Conservation (phyloP, 169 alveolate species). For the Sarcocystis neurona region DNA sequence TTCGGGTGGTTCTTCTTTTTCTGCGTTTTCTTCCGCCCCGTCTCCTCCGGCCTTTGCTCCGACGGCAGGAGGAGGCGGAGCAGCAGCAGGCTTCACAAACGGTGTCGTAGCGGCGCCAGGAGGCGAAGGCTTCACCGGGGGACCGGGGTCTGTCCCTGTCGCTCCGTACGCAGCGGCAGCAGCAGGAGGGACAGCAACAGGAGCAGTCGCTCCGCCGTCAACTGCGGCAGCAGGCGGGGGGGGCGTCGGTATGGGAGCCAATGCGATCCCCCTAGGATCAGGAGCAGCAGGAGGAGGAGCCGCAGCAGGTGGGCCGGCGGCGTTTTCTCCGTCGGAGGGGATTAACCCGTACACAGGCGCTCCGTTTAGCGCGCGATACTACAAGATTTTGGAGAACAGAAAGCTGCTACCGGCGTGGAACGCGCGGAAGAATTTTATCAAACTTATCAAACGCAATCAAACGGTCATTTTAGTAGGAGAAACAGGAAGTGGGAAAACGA, state of each 20-base stretch:
- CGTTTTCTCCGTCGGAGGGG: constrained; percentile 7
- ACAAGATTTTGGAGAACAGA: constrained; percentile 77
- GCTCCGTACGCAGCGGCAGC: too few relatives aligned
- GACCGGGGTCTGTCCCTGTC: neutral
- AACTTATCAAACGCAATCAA: constrained; percentile 78
- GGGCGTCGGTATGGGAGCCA: neutral
- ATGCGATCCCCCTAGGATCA: neutral
- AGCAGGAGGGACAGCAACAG: too few relatives aligned
- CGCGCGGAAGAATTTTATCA: constrained; percentile 81
- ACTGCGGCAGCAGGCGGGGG: neutral
- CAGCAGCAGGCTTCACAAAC: too few relatives aligned
- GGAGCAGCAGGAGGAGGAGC: constrained; percentile 43
- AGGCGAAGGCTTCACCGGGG: too few relatives aligned
- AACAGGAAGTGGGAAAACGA: constrained; percentile 99
- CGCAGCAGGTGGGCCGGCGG: constrained; percentile 23
- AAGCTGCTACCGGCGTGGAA: constrained; percentile 88
- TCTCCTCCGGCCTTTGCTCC: too few relatives aligned
- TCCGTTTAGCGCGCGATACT: constrained; percentile 77
- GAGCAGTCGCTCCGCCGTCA: too few relatives aligned
- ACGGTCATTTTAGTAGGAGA: constrained; percentile 90
- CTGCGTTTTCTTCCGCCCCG: too few relatives aligned
- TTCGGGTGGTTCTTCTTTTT: too few relatives aligned
- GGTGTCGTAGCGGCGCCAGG: too few relatives aligned
- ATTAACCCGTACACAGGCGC: constrained; percentile 56
- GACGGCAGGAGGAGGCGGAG: neutral